These are phyloP conservation scores for Trichophyton schoenleinii DNA, from an alignment of 2,329 filamentous ascomycete genomes.

Conservation along the genomic window DNA sequence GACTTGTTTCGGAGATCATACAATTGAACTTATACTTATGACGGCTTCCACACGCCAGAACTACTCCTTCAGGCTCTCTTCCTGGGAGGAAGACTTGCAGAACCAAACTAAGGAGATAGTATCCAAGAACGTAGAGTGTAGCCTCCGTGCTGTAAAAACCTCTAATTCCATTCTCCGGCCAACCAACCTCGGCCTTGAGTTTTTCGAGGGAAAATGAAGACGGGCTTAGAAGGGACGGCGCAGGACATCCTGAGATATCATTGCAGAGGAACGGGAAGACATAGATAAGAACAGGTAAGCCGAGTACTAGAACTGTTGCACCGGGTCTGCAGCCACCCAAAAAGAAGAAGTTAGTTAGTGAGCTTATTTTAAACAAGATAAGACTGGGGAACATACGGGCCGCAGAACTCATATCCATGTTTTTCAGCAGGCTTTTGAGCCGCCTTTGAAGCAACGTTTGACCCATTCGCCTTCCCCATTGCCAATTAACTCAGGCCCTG, in stretches of 20 bases:
- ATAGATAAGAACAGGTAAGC: constrained; percentile 68
- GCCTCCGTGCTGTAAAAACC: constrained; percentile 60
- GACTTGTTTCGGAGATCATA: constrained; percentile 24
- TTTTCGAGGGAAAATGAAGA: constrained; percentile 56
- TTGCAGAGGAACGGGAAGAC: constrained; percentile 77
- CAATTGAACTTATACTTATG: constrained; percentile 75
- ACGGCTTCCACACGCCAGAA: constrained; percentile 56
- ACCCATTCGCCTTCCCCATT: not conserved
- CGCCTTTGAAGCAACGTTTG: not conserved
- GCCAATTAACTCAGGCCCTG: not conserved
- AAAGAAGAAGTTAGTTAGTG: not conserved
- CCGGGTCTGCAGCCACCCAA: not conserved
- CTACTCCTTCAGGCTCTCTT: constrained; percentile 54
- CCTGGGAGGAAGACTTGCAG: constrained; percentile 69
- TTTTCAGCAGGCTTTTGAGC: not conserved
- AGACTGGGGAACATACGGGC: constrained; percentile 27
- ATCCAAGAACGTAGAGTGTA: constrained; percentile 56
- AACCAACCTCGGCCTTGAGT: constrained; percentile 69
- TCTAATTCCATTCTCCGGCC: constrained; percentile 57
- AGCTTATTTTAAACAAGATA: constrained; percentile 9
- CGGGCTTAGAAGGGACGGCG: constrained; percentile 64
- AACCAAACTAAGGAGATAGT: constrained; percentile 63
- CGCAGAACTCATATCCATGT: constrained; percentile 34
- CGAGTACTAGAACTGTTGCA: constrained; percentile 57
- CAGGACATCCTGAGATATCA: constrained; percentile 80